Percentiles rank a stretch among this genome's conserved stretches.
These are phyloP conservation scores for Oryza longistaminata DNA, from an alignment of 176 grass and related monocot genomes.

Conservation along the genomic window DNA sequence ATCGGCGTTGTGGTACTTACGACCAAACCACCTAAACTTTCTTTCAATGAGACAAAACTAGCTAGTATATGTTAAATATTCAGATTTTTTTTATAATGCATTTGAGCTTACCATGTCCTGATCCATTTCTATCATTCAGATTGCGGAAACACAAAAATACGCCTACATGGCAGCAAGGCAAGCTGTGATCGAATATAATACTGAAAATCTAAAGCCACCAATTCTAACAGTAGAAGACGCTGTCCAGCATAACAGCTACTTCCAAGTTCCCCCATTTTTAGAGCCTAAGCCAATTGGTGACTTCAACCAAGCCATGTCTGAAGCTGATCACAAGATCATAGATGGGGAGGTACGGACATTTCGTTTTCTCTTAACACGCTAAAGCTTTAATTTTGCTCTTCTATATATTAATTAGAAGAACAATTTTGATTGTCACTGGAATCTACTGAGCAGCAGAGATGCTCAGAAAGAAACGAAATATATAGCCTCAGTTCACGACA, in stretches of 20 bases:
- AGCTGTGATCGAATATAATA: slow-evolving; percentile 61
- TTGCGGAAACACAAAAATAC: slow-evolving; percentile 81
- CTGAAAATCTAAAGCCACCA: slow-evolving; percentile 65
- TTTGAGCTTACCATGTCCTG: neutral
- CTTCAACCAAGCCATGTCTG: slow-evolving; percentile 70
- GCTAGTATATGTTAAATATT: neutral
- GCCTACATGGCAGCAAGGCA: slow-evolving; percentile 84
- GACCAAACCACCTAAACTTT: slow-evolving; percentile 10
- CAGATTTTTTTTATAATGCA: neutral
- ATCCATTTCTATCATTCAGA: slow-evolving; percentile 41
- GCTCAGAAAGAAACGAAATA: neutral
- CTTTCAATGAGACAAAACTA: neutral
- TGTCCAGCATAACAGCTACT: slow-evolving; percentile 58
- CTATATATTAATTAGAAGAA: neutral
- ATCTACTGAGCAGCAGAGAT: neutral
- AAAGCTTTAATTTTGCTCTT: neutral
- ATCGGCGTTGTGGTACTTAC: slow-evolving; percentile 72
- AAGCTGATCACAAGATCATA: slow-evolving; percentile 87
- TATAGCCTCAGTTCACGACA: neutral
- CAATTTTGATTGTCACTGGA: neutral
- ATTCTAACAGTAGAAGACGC: slow-evolving; percentile 84
- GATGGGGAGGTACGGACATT: slow-evolving; percentile 52
- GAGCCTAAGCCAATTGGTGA: slow-evolving; percentile 62
- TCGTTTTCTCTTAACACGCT: neutral
- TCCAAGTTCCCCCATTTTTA: slow-evolving; percentile 47